Evolutionary conservation across 257 asterid genomes (phyloP).

Genomic region (Fraxinus americana): DNA sequence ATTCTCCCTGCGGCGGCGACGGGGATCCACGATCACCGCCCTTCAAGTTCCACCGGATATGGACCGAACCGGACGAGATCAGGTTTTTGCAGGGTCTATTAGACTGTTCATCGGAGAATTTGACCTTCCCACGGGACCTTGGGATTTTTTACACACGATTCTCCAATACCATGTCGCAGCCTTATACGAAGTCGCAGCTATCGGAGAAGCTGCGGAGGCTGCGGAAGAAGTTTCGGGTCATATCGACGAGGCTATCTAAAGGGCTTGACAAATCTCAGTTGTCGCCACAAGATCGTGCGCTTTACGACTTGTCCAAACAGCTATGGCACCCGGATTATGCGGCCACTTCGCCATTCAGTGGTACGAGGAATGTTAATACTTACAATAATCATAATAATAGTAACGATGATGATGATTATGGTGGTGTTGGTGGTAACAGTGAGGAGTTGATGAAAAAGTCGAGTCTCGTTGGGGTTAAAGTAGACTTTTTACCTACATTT

Average conservation of each 20-base stretch:
- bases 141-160: conserved; percentile 65
- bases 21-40: conserved; percentile 44
- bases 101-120: conserved; percentile 45
- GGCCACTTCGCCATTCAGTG: conserved; percentile 55
- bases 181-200: conserved; percentile 79
- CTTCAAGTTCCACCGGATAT: conserved; percentile 77
- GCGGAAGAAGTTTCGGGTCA: conserved; percentile 73
- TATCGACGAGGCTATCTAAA: conserved; percentile 51
- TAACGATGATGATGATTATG: not conserved
- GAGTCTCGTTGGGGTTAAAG: conserved; percentile 57
- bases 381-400: not conserved
- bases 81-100: conserved; percentile 69
- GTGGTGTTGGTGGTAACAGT: not conserved
- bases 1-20: conserved; percentile 12
- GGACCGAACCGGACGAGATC: conserved; percentile 94
- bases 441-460: conserved; percentile 28
- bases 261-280: conserved; percentile 55
- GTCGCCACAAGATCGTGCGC: conserved; percentile 67
- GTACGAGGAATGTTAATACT: conserved; percentile 36
- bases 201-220: conserved; percentile 82
- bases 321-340: conserved; percentile 75
- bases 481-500: conserved; percentile 51
- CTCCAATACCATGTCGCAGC: conserved; percentile 76
- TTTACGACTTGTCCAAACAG: conserved; percentile 55
- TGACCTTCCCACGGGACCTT: conserved; percentile 73